Evolutionary conservation across 2,329 filamentous ascomycete genomes (phyloP).

Genomic region (Didymella exigua): DNA sequence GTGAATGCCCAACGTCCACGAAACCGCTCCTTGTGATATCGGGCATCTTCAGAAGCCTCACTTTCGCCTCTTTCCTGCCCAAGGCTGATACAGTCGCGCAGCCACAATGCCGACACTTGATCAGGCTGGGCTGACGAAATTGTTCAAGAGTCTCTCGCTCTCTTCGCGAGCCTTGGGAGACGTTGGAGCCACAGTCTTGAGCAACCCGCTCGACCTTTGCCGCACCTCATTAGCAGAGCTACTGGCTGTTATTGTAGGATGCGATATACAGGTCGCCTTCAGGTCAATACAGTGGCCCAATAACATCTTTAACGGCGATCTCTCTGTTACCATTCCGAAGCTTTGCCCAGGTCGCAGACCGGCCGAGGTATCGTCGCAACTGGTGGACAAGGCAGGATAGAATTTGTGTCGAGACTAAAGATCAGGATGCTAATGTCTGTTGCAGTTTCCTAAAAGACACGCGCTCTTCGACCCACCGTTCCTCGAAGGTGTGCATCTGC

Average conservation of each 20-base stretch:
- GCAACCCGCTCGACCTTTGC: constrained; percentile 37
- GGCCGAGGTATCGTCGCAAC: constrained; percentile 19
- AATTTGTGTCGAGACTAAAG: too few relatives aligned
- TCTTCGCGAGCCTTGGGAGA: not conserved
- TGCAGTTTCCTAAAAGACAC: constrained; percentile 70
- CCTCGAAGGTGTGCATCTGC: constrained; percentile 66
- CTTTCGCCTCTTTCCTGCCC: not conserved
- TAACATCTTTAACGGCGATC: constrained; percentile 40
- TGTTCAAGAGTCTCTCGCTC: constrained; percentile 4
- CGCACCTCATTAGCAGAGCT: constrained; percentile 32
- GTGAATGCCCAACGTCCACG: not conserved
- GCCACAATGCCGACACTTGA: constrained; percentile 14
- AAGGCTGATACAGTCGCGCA: not conserved
- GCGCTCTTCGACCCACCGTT: constrained; percentile 69
- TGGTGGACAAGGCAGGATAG: constrained; percentile 31
- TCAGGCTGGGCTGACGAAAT: not conserved
- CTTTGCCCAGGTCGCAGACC: constrained; percentile 32
- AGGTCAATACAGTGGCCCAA: constrained; percentile 39
- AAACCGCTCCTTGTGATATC: too few relatives aligned
- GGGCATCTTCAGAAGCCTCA: not conserved
- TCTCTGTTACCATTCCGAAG: constrained; percentile 35
- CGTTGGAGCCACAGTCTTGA: constrained; percentile 15
- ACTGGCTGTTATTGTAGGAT: constrained; percentile 20
- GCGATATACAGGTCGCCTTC: constrained; percentile 27
- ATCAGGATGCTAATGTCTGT: not conserved